A percentile compares a stretch with the other conserved stretches of the same genome.
Evolutionary conservation across 352 stramenopile species (phyloP).

Genomic region (Lagenidium giganteum): DNA sequence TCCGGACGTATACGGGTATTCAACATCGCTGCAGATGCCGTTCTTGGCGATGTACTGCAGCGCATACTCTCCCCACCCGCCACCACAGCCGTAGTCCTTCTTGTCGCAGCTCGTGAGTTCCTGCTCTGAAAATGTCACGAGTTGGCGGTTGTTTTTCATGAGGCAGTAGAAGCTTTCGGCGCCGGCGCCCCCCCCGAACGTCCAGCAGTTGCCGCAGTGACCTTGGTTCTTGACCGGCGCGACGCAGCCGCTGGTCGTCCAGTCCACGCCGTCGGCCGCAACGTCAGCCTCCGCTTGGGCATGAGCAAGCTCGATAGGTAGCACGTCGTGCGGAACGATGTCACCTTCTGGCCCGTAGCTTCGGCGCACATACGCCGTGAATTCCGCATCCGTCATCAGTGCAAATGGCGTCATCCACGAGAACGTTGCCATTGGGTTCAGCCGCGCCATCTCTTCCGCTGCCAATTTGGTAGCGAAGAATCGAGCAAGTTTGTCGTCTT

Average conservation of each 20-base stretch:
- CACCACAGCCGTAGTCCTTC: slow-evolving; percentile 18
- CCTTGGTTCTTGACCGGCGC: slow-evolving; percentile 19
- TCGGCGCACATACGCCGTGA: slow-evolving; percentile 1
- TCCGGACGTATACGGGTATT: slow-evolving; percentile 9
- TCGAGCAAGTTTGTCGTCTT: slow-evolving; percentile 47
- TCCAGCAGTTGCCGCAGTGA: slow-evolving; percentile 14
- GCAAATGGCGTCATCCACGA: slow-evolving; percentile 9
- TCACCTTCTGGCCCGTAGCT: too few relatives aligned
- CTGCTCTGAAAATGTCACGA: slow-evolving; percentile 24
- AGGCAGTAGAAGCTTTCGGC: too few relatives aligned
- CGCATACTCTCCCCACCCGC: slow-evolving; percentile 11
- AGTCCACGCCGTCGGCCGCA: slow-evolving; percentile 2
- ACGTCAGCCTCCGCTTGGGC: background rate
- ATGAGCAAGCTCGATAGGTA: too few relatives aligned
- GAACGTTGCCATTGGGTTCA: slow-evolving; percentile 14
- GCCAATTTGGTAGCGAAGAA: slow-evolving; percentile 56
- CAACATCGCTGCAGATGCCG: slow-evolving; percentile 3
- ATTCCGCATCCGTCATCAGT: slow-evolving; percentile 7
- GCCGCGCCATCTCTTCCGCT: slow-evolving; percentile 29
- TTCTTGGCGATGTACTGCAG: slow-evolving; percentile 15
- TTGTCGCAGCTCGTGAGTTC: slow-evolving; percentile 21
- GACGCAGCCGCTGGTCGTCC: slow-evolving; percentile 17
- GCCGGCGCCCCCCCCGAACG: too few relatives aligned
- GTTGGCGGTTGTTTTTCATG: too few relatives aligned
- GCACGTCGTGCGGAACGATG: too few relatives aligned